Evolutionary conservation across 495 filamentous ascomycete genomes (phyloP).

Genomic region (Trichoderma gamsii): DNA sequence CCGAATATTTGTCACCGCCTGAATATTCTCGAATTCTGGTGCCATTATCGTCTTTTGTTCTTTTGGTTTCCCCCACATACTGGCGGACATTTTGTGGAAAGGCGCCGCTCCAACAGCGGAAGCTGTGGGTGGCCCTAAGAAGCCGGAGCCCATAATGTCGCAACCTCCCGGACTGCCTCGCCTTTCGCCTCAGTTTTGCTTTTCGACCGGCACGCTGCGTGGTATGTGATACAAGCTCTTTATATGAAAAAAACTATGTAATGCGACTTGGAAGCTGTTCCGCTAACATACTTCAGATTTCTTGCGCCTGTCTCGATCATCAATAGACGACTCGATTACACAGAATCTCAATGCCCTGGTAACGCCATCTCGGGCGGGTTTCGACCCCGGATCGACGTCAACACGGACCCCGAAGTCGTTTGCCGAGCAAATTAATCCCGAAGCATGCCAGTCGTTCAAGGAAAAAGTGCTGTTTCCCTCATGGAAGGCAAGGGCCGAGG

Average conservation of each 20-base stretch:
- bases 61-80: neutral
- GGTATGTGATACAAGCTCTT: constrained; percentile 43
- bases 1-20: neutral
- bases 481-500: constrained; percentile 80
- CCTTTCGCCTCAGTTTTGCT: constrained; percentile 88
- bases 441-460: constrained; percentile 65
- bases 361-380: constrained; percentile 63
- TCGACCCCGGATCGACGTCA: constrained; percentile 74
- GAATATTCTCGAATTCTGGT: neutral
- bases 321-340: constrained; percentile 87
- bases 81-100: constrained; percentile 48
- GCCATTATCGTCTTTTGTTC: neutral
- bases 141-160: constrained; percentile 50
- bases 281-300: constrained; percentile 59
- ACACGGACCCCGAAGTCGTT: constrained; percentile 46
- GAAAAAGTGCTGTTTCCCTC: constrained; percentile 76
- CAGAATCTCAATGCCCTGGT: constrained; percentile 89
- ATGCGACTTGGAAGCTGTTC: constrained; percentile 2
- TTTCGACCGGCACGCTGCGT: constrained; percentile 76
- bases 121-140: constrained; percentile 18
- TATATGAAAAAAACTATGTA: neutral
- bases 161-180: constrained; percentile 51
- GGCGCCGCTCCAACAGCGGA: constrained; percentile 21
- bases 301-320: constrained; percentile 75
- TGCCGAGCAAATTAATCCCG: constrained; percentile 49